phyloP scores from a whole-genome alignment of 1,139 yeast genomes.

The Candida glucosophila region DNA sequence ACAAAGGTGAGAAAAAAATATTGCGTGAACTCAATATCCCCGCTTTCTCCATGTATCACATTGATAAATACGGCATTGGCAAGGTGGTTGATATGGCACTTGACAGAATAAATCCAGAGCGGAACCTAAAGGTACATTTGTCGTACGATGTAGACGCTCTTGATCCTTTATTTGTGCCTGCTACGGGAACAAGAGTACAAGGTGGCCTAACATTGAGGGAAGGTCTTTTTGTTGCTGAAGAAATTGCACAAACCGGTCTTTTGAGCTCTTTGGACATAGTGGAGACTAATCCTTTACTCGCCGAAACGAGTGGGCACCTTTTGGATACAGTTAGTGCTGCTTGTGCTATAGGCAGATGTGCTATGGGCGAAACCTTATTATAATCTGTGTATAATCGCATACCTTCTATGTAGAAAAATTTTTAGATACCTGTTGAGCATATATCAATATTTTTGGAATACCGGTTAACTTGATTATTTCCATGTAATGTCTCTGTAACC shows the following conservation, averaged over 20 bases:
- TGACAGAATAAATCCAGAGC: slow-evolving; percentile 65
- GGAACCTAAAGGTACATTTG: slow-evolving; percentile 72
- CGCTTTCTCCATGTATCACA: slow-evolving; percentile 93
- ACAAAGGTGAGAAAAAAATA: slow-evolving; percentile 71
- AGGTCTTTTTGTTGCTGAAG: slow-evolving; percentile 88
- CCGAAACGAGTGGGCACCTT: slow-evolving; percentile 68
- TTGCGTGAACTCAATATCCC: slow-evolving; percentile 64
- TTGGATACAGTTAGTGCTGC: slow-evolving; percentile 86
- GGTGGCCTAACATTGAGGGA: slow-evolving; percentile 94
- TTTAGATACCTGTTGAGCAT: too few species aligned
- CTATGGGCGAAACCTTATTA: slow-evolving; percentile 82
- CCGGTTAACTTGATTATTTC: too few species aligned
- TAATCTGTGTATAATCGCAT: too few species aligned
- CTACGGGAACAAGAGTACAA: slow-evolving; percentile 96
- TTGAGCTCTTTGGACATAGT: slow-evolving; percentile 85
- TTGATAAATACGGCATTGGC: slow-evolving; percentile 90
- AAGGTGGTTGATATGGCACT: slow-evolving; percentile 90
- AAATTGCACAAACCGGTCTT: slow-evolving; percentile 80
- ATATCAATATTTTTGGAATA: too few species aligned
- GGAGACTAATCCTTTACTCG: slow-evolving; percentile 87
- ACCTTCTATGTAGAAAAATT: too few species aligned
- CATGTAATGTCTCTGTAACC: too few species aligned
- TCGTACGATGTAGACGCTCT: slow-evolving; percentile 96
- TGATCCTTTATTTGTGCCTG: slow-evolving; percentile 90
- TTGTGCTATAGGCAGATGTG: slow-evolving; percentile 86